Conservation (phyloP, 768 basidiomycete genomes). For the Naganishia randhawae region DNA sequence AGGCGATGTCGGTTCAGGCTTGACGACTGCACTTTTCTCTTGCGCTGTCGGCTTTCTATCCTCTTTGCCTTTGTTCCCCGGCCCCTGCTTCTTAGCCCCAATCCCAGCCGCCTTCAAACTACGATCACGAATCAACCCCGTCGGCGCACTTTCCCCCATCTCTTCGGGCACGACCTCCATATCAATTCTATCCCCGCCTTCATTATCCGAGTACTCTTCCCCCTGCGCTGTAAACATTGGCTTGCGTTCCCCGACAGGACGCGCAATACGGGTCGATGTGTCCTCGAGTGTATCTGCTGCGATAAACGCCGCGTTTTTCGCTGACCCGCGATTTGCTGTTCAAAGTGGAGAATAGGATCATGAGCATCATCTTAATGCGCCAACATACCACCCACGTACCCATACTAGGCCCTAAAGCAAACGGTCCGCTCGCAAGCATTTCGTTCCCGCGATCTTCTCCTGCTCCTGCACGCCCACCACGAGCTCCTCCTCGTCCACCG, state of each 20-base stretch:
- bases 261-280: background rate
- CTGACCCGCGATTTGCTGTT: constrained; percentile 7
- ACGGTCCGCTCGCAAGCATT: constrained; percentile 32
- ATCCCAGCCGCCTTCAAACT: constrained; percentile 22
- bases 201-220: constrained; percentile 45
- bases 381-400: constrained; percentile 10
- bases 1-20: constrained; percentile 24
- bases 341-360: background rate
- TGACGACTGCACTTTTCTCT: constrained; percentile 41
- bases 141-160: constrained; percentile 47
- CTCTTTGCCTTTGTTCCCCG: constrained; percentile 31
- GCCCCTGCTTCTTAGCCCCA: constrained; percentile 20
- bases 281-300: constrained; percentile 10
- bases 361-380: background rate
- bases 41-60: constrained; percentile 32
- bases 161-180: constrained; percentile 43
- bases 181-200: constrained; percentile 39
- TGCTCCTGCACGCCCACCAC: constrained; percentile 15
- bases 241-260: constrained; percentile 21
- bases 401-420: constrained; percentile 30
- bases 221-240: constrained; percentile 32
- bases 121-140: constrained; percentile 39
- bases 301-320: constrained; percentile 14
- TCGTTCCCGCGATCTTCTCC: constrained; percentile 14
- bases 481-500: constrained; percentile 23